Conservation (phyloP, 768 basidiomycete species). For the Termitomyces sp. region DNA sequence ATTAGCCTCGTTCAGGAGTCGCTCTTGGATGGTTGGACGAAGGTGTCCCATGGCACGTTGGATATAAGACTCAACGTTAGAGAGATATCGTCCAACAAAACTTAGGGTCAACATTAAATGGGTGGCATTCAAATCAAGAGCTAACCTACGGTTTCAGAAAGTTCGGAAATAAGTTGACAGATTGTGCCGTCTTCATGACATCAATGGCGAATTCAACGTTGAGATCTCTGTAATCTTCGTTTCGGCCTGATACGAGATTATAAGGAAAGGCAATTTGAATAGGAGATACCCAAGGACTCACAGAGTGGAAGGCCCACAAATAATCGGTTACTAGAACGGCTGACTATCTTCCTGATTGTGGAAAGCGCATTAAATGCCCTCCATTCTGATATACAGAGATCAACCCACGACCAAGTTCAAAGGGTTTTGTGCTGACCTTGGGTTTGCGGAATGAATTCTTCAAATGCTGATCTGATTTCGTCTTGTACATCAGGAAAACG, state of each 20-base stretch:
- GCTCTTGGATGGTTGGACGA: slow-evolving; percentile 24
- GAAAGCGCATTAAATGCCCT: slow-evolving; percentile 18
- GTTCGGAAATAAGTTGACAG: slow-evolving; percentile 32
- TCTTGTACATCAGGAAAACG: slow-evolving; percentile 35
- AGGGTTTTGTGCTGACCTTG: slow-evolving; percentile 16
- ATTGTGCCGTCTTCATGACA: slow-evolving; percentile 22
- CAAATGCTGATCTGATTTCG: slow-evolving; percentile 37
- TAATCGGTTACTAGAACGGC: slow-evolving; percentile 32
- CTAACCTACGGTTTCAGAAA: background rate
- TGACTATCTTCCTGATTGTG: slow-evolving; percentile 28
- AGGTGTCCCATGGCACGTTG: slow-evolving; percentile 21
- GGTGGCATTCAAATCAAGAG: background rate
- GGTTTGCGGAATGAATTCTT: slow-evolving; percentile 26
- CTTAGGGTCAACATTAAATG: background rate
- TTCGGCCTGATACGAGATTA: slow-evolving; percentile 24
- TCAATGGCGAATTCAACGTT: slow-evolving; percentile 28
- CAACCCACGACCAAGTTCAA: background rate
- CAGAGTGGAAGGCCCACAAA: slow-evolving; percentile 43
- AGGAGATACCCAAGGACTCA: slow-evolving; percentile 14
- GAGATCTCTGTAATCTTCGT: slow-evolving; percentile 32
- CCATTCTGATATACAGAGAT: slow-evolving; percentile 26
- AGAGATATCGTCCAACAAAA: slow-evolving; percentile 17
- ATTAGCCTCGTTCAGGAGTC: slow-evolving; percentile 21
- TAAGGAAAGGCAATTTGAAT: background rate
- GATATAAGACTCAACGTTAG: slow-evolving; percentile 16